Evolutionary conservation across 345 rosid species (phyloP).

Genomic region (rapeseed (Brassica napus)): DNA sequence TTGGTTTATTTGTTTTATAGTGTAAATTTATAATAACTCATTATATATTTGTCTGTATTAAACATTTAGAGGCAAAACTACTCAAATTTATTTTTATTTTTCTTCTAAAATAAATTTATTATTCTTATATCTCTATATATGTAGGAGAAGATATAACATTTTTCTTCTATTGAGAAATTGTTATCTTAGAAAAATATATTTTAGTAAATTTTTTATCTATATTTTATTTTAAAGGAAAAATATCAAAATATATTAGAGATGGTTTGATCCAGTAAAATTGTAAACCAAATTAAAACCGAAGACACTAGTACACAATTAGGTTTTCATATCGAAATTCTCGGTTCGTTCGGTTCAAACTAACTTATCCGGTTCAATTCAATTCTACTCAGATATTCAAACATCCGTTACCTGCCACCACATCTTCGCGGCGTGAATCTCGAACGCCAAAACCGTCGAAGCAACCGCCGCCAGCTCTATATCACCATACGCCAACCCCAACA

Average conservation of each 20-base stretch:
- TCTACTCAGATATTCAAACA: too few relatives aligned
- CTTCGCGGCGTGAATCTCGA: constrained; percentile 86
- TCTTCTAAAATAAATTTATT: neutral
- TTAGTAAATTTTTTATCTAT: too few relatives aligned
- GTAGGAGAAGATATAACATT: neutral
- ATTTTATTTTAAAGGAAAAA: too few relatives aligned
- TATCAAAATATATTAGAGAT: neutral
- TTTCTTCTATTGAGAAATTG: too few relatives aligned
- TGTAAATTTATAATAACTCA: neutral
- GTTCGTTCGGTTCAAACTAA: constrained; percentile 1
- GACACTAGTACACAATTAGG: neutral
- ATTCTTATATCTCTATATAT: neutral
- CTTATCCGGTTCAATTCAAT: neutral
- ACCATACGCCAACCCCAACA: constrained; percentile 91
- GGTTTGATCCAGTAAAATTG: neutral
- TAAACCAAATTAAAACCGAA: neutral
- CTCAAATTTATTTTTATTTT: too few relatives aligned
- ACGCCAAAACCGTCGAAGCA: constrained; percentile 64
- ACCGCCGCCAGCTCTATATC: constrained; percentile 63
- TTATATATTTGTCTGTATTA: neutral
- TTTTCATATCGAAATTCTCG: neutral
- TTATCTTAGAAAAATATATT: too few relatives aligned
- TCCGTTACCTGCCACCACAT: constrained; percentile 87
- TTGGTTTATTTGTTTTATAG: too few relatives aligned
- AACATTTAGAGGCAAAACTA: neutral